A percentile compares a stretch with the other conserved stretches of the same genome.
These are phyloP conservation scores for Skeletonema costatum DNA, from an alignment of 108 stramenopile species.

Conservation along the genomic window DNA sequence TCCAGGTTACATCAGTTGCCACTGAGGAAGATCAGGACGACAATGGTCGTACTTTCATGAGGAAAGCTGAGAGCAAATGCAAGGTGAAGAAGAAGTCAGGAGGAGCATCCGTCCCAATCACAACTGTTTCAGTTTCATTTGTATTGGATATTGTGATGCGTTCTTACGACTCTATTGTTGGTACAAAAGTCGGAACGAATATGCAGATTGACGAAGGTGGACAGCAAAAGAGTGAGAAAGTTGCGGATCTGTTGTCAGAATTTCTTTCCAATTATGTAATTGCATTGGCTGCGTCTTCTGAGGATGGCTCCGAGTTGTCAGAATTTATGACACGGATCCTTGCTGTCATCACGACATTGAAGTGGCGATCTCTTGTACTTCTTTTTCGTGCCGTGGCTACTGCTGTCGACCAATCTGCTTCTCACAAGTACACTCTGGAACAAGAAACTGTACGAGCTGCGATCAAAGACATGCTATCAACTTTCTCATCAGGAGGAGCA, in stretches of 20 bases:
- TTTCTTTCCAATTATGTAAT: slow-evolving; percentile 51
- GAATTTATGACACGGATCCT: slow-evolving; percentile 32
- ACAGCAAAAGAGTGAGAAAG: slow-evolving; percentile 34
- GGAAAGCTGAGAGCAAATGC: slow-evolving; percentile 33
- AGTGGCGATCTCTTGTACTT: slow-evolving; percentile 29
- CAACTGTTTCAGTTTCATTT: slow-evolving; percentile 51
- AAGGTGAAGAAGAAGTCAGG: slow-evolving; percentile 33
- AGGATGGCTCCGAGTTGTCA: slow-evolving; percentile 9
- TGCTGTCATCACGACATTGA: slow-evolving; percentile 11
- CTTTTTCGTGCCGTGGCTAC: slow-evolving; percentile 29
- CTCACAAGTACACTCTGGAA: slow-evolving; percentile 1
- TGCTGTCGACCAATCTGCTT: slow-evolving; percentile 26
- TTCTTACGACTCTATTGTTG: slow-evolving; percentile 72
- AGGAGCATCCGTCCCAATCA: slow-evolving; percentile 26
- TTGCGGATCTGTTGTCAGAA: slow-evolving; percentile 23
- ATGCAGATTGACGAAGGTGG: slow-evolving; percentile 60
- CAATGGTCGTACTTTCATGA: slow-evolving; percentile 27
- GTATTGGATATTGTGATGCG: slow-evolving; percentile 63
- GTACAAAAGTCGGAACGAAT: slow-evolving; percentile 67
- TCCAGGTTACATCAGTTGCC: slow-evolving; percentile 12
- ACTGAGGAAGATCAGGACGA: slow-evolving; percentile 6
- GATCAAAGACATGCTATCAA: slow-evolving; percentile 27
- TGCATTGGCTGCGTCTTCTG: slow-evolving; percentile 20
- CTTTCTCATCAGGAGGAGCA: slow-evolving; percentile 48
- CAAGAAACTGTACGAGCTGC: slow-evolving; percentile 17